phyloP scores from a whole-genome alignment of 495 filamentous ascomycete species.

The Xylaria scruposa region DNA sequence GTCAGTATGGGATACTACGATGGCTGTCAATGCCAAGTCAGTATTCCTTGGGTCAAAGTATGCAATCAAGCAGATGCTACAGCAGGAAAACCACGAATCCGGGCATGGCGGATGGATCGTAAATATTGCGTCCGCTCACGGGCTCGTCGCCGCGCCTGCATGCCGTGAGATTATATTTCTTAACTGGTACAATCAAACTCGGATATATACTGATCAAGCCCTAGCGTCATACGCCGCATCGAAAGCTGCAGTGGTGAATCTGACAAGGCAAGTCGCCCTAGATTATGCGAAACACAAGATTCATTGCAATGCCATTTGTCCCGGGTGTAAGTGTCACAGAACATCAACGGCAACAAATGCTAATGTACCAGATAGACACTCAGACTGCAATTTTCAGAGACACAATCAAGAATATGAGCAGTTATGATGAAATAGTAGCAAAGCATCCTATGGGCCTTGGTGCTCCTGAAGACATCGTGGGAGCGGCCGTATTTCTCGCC shows the following conservation, averaged over 20 bases:
- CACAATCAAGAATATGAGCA: conserved; percentile 27
- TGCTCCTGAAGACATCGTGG: conserved; percentile 54
- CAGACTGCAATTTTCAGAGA: conserved; percentile 4
- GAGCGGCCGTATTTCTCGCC: conserved; percentile 57
- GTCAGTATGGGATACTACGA: conserved; percentile 51
- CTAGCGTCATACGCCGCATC: conserved; percentile 56
- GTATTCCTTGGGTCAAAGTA: conserved; percentile 61
- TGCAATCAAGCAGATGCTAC: conserved; percentile 58
- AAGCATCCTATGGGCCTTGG: conserved; percentile 53
- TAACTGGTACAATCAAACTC: background rate
- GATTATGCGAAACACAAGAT: conserved; percentile 60
- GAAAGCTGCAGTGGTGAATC: conserved; percentile 58
- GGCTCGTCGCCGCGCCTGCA: conserved; percentile 47
- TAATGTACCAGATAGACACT: background rate
- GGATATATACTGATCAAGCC: background rate
- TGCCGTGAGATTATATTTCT: background rate
- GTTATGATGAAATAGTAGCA: background rate
- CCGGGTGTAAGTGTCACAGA: conserved; percentile 54
- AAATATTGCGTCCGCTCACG: conserved; percentile 58
- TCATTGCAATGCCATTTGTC: conserved; percentile 62
- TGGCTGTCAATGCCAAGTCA: conserved; percentile 53
- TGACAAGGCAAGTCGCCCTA: conserved; percentile 58
- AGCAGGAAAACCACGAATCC: conserved; percentile 50
- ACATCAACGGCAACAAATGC: conserved; percentile 17
- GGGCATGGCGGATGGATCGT: conserved; percentile 64